These are phyloP conservation scores for Penicillium riverlandense DNA, from an alignment of 495 filamentous ascomycete species.

Conservation along the genomic window DNA sequence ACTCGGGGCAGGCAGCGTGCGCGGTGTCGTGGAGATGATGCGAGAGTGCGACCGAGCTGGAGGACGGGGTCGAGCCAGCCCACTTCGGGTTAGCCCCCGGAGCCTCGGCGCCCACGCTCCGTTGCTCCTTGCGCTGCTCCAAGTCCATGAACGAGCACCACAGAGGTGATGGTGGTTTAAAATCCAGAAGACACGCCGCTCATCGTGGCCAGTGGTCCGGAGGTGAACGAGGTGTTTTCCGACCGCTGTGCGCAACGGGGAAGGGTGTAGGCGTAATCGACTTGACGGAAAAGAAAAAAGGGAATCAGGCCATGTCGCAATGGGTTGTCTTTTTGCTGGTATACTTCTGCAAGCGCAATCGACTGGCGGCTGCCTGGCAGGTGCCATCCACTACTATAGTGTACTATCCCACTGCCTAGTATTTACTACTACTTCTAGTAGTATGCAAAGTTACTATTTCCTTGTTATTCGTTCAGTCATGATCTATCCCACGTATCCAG, in stretches of 20 bases:
- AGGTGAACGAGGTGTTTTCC: background rate
- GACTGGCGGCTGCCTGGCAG: background rate
- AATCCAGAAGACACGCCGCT: no score
- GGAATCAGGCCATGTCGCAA: no score
- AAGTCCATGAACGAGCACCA: background rate
- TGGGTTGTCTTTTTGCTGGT: no score
- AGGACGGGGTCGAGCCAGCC: background rate
- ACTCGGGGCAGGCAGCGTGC: background rate
- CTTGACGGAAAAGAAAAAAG: background rate
- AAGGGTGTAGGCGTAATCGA: background rate
- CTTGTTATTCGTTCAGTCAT: constrained; percentile 17
- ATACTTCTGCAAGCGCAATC: background rate
- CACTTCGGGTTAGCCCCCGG: constrained; percentile 14
- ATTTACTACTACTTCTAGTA: no score
- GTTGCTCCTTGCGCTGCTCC: background rate
- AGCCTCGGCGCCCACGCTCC: constrained; percentile 13
- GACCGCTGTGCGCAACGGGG: background rate
- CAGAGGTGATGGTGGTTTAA: background rate
- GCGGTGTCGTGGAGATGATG: no score
- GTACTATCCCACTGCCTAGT: no score
- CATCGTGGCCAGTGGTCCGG: no score
- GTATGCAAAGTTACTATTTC: no score
- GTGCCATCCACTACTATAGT: background rate
- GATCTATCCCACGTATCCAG: constrained; percentile 12
- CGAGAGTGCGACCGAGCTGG: background rate